Evolutionary conservation across 2,329 filamentous ascomycete species (phyloP), one percentile per base, ranked within the genome.

Genomic region (Pseudocercospora musae): DNA sequence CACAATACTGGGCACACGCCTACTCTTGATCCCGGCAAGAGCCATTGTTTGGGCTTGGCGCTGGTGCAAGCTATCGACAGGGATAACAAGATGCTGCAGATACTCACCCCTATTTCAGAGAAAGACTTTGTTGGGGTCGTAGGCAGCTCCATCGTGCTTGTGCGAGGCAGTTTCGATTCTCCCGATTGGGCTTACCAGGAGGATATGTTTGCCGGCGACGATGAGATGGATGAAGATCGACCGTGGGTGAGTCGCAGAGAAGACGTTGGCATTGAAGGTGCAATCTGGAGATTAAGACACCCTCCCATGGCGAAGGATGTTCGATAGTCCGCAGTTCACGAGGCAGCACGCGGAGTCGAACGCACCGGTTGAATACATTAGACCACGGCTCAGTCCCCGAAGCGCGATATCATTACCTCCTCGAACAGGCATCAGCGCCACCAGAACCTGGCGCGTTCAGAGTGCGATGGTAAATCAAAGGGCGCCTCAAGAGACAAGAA

Each of bases 111-210:
- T 0, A 78, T 87, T 1, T 66, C 73, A 5, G 70, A 74, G 27
- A 72, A 33, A 5, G 63, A 73, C 10, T 67, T 73, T 15, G 66
- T 63, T 3, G 46, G 23, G 2, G 57, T 73, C 23, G 46, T 46
- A 40, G 15, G 65, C 9, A 59, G 61, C 40, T 77, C 80, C 15
- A 77, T 90, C 15, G 83, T 90, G 2, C 78, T 92, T 3, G 82
- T 91, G 0, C 83, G 87, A 58, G 89, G 89, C 2, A 87, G 84
- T 67, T 85, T 90, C 59, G 89, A 91, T 69, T 77, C 84, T 1
- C 87, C 89, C 0, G 85, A 81, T 2, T 91, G 88, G 88, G 86
- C 87, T 1, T 90, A 89, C 64, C 84, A 85, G 0, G 88, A 91
- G 71, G 84, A 88, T 37, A 67, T 87, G 15, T 82, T 86, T 66